Conservation (phyloP, 192 early-diverging fungal genomes). For the Coemansia sp. region DNA sequence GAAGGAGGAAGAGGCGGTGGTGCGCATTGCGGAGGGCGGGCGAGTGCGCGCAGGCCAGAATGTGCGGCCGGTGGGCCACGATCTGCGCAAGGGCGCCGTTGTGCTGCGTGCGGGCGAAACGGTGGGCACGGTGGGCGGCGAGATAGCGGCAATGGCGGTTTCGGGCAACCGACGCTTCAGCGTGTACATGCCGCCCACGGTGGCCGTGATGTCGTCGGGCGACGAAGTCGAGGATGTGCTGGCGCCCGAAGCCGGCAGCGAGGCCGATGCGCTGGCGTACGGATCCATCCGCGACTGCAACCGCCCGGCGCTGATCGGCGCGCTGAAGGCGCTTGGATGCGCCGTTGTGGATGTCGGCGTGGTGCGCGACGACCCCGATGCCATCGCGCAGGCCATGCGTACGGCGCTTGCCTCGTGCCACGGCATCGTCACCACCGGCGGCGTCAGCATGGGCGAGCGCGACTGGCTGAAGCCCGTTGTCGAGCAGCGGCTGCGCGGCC, state of each 20-base stretch:
- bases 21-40: slow-evolving; percentile 25
- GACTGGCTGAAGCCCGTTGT: slow-evolving; percentile 89
- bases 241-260: not conserved
- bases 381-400: slow-evolving; percentile 56
- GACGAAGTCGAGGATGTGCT: slow-evolving; percentile 74
- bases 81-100: slow-evolving; percentile 63
- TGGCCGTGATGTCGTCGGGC: slow-evolving; percentile 88
- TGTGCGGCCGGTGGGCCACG: slow-evolving; percentile 81
- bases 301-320: slow-evolving; percentile 71
- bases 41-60: slow-evolving; percentile 57
- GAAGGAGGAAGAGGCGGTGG: slow-evolving; percentile 55
- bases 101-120: slow-evolving; percentile 61
- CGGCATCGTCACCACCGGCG: slow-evolving; percentile 88
- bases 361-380: slow-evolving; percentile 63
- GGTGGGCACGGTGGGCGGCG: slow-evolving; percentile 74
- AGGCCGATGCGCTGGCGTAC: not conserved
- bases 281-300: slow-evolving; percentile 88
- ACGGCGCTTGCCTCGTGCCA: slow-evolving; percentile 61
- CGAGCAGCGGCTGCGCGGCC: slow-evolving; percentile 73
- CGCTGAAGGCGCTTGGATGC: slow-evolving; percentile 63
- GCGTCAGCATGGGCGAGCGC: slow-evolving; percentile 97
- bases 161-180: slow-evolving; percentile 66
- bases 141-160: slow-evolving; percentile 80
- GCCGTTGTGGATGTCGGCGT: slow-evolving; percentile 75
- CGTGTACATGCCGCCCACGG: slow-evolving; percentile 63